phyloP scores from a whole-genome alignment of 176 grass and related monocot genomes.

The Saccharum officinarum region DNA sequence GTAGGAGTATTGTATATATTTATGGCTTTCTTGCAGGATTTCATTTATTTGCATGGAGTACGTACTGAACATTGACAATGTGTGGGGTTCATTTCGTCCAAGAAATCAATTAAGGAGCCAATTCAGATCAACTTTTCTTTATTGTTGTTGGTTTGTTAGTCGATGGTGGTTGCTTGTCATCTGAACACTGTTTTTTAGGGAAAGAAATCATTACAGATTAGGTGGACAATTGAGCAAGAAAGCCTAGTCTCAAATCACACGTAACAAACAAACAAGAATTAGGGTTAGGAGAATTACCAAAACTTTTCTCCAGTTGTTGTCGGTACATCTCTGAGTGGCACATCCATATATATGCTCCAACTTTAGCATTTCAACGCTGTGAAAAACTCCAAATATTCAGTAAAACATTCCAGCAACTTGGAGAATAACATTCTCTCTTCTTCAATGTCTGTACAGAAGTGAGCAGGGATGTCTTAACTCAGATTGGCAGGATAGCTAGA shows the following conservation, averaged over 20 bases:
- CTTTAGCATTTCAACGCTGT: neutral
- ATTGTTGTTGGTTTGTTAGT: neutral
- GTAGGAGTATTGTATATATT: neutral
- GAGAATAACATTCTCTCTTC: neutral
- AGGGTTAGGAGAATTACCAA: neutral
- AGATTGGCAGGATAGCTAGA: neutral
- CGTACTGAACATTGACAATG: neutral
- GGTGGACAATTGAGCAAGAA: neutral
- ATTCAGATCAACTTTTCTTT: neutral
- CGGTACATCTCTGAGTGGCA: neutral
- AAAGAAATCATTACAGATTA: neutral
- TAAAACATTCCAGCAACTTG: neutral
- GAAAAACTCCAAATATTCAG: neutral
- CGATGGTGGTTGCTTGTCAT: neutral
- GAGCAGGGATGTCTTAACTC: neutral
- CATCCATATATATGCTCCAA: neutral
- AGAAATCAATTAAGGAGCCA: neutral
- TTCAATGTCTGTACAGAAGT: neutral
- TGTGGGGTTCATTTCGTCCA: neutral
- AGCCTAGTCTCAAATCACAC: neutral
- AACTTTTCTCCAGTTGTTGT: neutral
- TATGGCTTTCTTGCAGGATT: neutral
- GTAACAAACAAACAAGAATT: conserved; percentile 5
- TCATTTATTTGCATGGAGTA: conserved; percentile 30
- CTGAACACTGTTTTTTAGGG: neutral